Conservation (phyloP, 192 early-diverging fungal species). For the Podila horticola region DNA sequence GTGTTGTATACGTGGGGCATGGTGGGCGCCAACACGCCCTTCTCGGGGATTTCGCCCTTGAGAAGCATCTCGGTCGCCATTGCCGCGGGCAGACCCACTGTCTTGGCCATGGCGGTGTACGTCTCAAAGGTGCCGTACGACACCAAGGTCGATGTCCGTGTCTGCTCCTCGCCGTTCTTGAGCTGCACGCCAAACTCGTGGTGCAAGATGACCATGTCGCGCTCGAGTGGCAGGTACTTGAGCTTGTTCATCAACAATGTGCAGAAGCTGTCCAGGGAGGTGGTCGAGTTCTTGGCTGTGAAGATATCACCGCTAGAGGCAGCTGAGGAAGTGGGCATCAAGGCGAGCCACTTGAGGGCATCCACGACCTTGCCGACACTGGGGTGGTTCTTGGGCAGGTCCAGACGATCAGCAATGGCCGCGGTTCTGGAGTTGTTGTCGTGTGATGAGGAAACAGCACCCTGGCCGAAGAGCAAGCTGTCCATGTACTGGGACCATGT, state of each 20-base stretch:
- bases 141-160: conserved; percentile 74
- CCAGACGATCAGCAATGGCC: conserved; percentile 52
- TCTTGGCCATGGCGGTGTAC: conserved; percentile 85
- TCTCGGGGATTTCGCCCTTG: conserved; percentile 60
- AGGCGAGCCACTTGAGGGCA: conserved; percentile 66
- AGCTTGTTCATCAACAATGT: conserved; percentile 80
- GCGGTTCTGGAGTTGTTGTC: conserved; percentile 39
- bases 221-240: conserved; percentile 79
- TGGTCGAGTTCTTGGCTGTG: conserved; percentile 50
- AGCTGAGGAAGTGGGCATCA: conserved; percentile 27
- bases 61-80: conserved; percentile 78
- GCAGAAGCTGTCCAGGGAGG: conserved; percentile 88
- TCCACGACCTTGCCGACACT: conserved; percentile 63
- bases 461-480: conserved; percentile 45
- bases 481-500: conserved; percentile 61
- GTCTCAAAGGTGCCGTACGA: conserved; percentile 71
- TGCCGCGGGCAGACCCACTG: conserved; percentile 82
- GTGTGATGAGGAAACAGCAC: not conserved
- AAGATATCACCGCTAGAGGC: conserved; percentile 6
- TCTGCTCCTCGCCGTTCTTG: conserved; percentile 68
- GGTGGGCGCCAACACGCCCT: conserved; percentile 75
- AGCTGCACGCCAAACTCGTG: conserved; percentile 92
- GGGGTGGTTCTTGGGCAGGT: conserved; percentile 46
- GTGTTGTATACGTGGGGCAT: conserved; percentile 77
- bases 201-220: conserved; percentile 94